Evolutionary conservation across 371 early-diverging fungal species (phyloP).

Genomic region (Mucor sp.): DNA sequence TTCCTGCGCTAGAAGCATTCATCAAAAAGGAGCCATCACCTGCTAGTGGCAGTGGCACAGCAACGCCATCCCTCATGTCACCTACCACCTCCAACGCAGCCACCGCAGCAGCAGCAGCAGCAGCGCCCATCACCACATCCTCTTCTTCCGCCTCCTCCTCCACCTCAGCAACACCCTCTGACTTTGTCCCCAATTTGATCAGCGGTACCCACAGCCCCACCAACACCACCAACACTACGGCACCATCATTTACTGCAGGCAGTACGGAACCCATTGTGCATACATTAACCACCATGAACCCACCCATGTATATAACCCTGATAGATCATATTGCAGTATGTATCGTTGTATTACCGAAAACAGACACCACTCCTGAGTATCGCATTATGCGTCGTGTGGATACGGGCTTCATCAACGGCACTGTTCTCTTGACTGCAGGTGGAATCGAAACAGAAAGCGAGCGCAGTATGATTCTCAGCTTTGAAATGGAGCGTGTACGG

Average conservation of each 20-base stretch:
- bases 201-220: not conserved
- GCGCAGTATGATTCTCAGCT: slow-evolving; percentile 82
- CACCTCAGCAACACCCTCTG: slow-evolving; percentile 1
- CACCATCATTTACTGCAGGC: slow-evolving; percentile 8
- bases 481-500: slow-evolving; percentile 83
- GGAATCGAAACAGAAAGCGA: slow-evolving; percentile 87
- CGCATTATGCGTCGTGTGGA: slow-evolving; percentile 78
- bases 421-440: slow-evolving; percentile 81
- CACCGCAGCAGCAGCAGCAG: not conserved
- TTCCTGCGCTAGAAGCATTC: slow-evolving; percentile 45
- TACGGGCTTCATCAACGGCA: slow-evolving; percentile 84
- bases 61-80: slow-evolving; percentile 4
- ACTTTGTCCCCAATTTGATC: slow-evolving; percentile 7
- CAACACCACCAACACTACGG: not conserved
- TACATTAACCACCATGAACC: slow-evolving; percentile 20
- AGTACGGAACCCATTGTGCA: slow-evolving; percentile 25
- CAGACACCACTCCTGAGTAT: slow-evolving; percentile 45
- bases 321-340: slow-evolving; percentile 77
- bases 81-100: slow-evolving; percentile 4
- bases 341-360: slow-evolving; percentile 65
- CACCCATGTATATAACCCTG: slow-evolving; percentile 73
- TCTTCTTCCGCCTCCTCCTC: not conserved
- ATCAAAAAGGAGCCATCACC: slow-evolving; percentile 36
- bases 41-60: not conserved
- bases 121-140: not conserved